Base-by-base conservation (phyloP, 306 rosid species). In the Dalbergia cultrata region DNA sequence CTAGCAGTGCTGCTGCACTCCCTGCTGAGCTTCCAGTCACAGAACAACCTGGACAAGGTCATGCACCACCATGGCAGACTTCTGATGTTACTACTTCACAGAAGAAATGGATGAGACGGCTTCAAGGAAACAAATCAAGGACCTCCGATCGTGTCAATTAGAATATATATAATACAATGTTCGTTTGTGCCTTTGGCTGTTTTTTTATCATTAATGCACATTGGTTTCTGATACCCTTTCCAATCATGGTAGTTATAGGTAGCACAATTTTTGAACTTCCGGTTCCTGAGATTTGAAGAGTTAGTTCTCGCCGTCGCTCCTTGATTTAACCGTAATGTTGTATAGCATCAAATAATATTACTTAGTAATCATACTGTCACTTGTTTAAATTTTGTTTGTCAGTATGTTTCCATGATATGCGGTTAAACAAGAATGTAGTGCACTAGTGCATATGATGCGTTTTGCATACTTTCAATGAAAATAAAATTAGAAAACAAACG, bases 1-100 rank as follows among this genome's bases (percentile, higher is more conserved):
- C 98, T 2, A 93, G 98, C 90, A 86, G 96, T 34, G 98, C 99
- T 53, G 74, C 99, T 33, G 99, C 99, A n/a, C 91, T 95, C 69
- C 98, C 98, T 59, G 99, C 99, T 1, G 99, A 95, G 85, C 97
- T 93, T 79, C 97, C 99, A 9, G 73, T 50, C 63, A 9, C 88
- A 21, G 84, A 81, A 72, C 85, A 88, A 50, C 74, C 88, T 18
- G 81, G 75, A 71, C 80, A 75, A 50, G 68, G 74, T 45, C n/a
- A 70, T 69, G 71, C 82, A 26, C 66, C 91, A 66, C 75, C 67
- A 43, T 31, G 75, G 10, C 81, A 70, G 8, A 39, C 78, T 43
- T 34, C 81, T 22, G 54, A 82, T 67, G 83, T 78, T 73, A 84
- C 96, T 12, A 49, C 88, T 8, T 79, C 94, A 43, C 98, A 92